A percentile compares a stretch with the other conserved stretches of the same genome.
Evolutionary conservation across 306 rosid genomes (phyloP).

Genomic region (Vigna angularis): DNA sequence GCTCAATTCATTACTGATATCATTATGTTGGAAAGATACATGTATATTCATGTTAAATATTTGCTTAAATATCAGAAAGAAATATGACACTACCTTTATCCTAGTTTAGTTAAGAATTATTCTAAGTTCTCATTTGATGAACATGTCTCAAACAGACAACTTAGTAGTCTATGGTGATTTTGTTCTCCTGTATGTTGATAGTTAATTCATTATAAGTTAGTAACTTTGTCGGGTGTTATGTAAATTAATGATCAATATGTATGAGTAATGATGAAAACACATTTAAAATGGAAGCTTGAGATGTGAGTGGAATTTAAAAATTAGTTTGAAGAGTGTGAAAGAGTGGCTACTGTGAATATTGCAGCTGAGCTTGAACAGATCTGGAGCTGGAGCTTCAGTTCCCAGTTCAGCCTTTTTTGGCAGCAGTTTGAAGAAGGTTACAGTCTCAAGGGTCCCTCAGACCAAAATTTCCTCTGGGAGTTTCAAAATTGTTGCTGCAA

Average conservation of each 20-base stretch:
- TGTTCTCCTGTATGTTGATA: neutral
- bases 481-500: constrained; percentile 65
- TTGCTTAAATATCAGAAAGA: neutral
- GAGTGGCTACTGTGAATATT: constrained; percentile 31
- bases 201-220: constrained; percentile 14
- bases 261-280: neutral
- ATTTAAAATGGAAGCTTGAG: neutral
- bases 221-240: neutral
- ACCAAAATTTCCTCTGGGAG: constrained; percentile 58
- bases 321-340: constrained; percentile 12
- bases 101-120: constrained; percentile 16
- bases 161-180: neutral
- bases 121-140: constrained; percentile 4
- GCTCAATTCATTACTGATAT: neutral
- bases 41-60: neutral
- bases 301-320: neutral
- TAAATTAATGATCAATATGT: constrained; percentile 4
- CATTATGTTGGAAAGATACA: neutral
- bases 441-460: constrained; percentile 53
- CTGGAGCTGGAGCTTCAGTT: constrained; percentile 61
- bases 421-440: constrained; percentile 76
- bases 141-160: neutral
- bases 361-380: constrained; percentile 78
- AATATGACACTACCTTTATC: neutral
- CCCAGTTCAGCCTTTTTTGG: constrained; percentile 83